phyloP scores from a whole-genome alignment of 2,329 filamentous ascomycete genomes.

The Talaromyces sp. region DNA sequence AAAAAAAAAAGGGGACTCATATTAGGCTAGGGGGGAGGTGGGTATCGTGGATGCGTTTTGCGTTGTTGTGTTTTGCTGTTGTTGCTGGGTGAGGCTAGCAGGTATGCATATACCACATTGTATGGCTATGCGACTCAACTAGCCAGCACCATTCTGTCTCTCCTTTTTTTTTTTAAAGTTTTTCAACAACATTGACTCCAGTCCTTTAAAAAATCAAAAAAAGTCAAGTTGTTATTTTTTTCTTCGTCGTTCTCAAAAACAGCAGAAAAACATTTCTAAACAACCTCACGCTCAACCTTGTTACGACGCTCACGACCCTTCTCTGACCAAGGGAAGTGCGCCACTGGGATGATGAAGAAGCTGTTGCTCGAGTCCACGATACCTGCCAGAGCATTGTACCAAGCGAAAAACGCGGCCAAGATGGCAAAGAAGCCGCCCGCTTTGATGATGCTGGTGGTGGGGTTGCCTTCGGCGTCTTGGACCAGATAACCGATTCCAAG shows the following conservation, averaged over 20 bases:
- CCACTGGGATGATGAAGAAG: constrained; percentile 90
- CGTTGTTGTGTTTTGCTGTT: background rate
- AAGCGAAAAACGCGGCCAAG: constrained; percentile 73
- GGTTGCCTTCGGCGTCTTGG: constrained; percentile 37
- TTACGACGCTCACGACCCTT: constrained; percentile 45
- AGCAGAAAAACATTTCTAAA: constrained; percentile 16
- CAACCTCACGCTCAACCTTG: constrained; percentile 47
- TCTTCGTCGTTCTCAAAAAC: background rate
- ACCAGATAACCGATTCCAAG: constrained; percentile 63
- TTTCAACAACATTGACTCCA: too few relatives aligned
- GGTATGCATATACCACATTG: too few relatives aligned
- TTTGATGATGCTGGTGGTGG: constrained; percentile 54
- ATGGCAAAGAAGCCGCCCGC: constrained; percentile 78
- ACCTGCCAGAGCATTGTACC: constrained; percentile 83
- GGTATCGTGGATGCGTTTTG: background rate
- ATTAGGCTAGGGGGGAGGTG: too few relatives aligned
- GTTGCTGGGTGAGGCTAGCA: too few relatives aligned
- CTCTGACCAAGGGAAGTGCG: constrained; percentile 92
- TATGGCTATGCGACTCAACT: background rate
- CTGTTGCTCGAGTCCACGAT: constrained; percentile 66
- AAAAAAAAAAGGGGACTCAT: background rate
- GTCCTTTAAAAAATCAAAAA: too few relatives aligned
- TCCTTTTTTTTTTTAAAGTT: background rate
- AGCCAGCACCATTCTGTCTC: background rate
- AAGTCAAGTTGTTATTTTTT: background rate